These are phyloP conservation scores for Zea luxurians DNA, from an alignment of 176 grass and related monocot genomes.

Conservation along the genomic window DNA sequence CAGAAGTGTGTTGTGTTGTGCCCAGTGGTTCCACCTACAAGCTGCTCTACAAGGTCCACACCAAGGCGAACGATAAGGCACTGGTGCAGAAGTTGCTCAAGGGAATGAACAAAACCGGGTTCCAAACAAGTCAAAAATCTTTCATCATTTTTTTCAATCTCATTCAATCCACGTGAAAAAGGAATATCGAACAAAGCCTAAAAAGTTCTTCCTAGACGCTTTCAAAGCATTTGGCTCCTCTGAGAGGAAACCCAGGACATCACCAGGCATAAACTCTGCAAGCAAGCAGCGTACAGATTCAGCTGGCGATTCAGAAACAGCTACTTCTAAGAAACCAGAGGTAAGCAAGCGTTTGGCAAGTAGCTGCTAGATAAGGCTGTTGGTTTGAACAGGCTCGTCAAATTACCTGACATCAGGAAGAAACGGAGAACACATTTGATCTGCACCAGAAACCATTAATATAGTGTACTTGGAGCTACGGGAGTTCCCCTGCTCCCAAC, in stretches of 20 bases:
- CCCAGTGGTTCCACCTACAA: slow-evolving; percentile 79
- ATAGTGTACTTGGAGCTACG: neutral
- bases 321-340: slow-evolving; percentile 1
- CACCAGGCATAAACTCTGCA: slow-evolving; percentile 30
- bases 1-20: slow-evolving; percentile 43
- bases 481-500: slow-evolving; percentile 10
- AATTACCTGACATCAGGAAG: slow-evolving; percentile 20
- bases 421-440: neutral
- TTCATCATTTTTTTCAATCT: too few species aligned
- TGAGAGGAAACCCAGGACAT: slow-evolving; percentile 38
- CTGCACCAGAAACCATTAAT: slow-evolving; percentile 22
- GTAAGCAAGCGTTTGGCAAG: slow-evolving; percentile 32
- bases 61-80: slow-evolving; percentile 58
- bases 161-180: too few species aligned
- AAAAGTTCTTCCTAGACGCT: slow-evolving; percentile 86
- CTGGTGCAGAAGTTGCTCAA: slow-evolving; percentile 81
- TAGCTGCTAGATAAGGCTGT: neutral
- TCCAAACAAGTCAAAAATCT: too few species aligned
- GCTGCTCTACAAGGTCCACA: slow-evolving; percentile 90
- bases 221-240: slow-evolving; percentile 69
- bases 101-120: slow-evolving; percentile 65
- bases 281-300: slow-evolving; percentile 31
- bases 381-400: slow-evolving; percentile 1
- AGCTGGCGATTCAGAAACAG: slow-evolving; percentile 29
- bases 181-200: too few species aligned